Conservation (phyloP, 2,329 filamentous ascomycete species). For the Sordariomycetes sp. region DNA sequence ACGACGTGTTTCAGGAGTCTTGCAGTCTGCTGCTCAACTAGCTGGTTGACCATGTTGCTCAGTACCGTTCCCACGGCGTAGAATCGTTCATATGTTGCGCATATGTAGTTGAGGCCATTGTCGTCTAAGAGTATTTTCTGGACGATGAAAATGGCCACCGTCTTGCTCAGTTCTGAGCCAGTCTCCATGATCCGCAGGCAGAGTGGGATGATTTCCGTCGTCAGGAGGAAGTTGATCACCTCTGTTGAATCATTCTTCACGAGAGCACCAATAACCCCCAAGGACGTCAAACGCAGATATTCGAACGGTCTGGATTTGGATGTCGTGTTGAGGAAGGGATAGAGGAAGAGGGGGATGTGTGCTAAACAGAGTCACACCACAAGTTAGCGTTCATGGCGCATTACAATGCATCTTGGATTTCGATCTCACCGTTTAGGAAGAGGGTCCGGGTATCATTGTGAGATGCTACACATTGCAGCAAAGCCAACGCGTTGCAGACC, state of each 20-base stretch:
- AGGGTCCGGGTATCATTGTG: slow-evolving; percentile 92
- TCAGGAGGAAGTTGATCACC: slow-evolving; percentile 97
- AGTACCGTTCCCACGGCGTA: slow-evolving; percentile 95
- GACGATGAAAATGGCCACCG: slow-evolving; percentile 97
- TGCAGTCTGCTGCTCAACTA: slow-evolving; percentile 95
- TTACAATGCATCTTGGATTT: background rate
- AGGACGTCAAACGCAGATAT: slow-evolving; percentile 86
- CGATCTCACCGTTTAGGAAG: slow-evolving; percentile 70
- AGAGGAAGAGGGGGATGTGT: slow-evolving; percentile 93
- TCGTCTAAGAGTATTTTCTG: slow-evolving; percentile 98
- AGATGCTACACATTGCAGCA: slow-evolving; percentile 92
- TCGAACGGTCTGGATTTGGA: slow-evolving; percentile 97
- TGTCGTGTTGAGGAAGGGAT: slow-evolving; percentile 96
- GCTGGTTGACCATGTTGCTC: slow-evolving; percentile 96
- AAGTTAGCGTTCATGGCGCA: background rate
- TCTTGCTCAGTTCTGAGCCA: slow-evolving; percentile 95
- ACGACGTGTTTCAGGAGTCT: slow-evolving; percentile 95
- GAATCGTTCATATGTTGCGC: slow-evolving; percentile 95
- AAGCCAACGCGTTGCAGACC: slow-evolving; percentile 90
- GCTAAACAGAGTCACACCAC: slow-evolving; percentile 35
- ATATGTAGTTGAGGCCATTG: slow-evolving; percentile 94
- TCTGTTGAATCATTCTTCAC: slow-evolving; percentile 99
- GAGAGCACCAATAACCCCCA: slow-evolving; percentile 90
- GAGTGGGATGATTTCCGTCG: slow-evolving; percentile 94
- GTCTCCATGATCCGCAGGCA: slow-evolving; percentile 99